Percentiles rank a stretch among this genome's conserved stretches.
These are phyloP conservation scores for Epichloe glyceriae DNA, from an alignment of 2,329 filamentous ascomycete genomes.

Conservation along the genomic window DNA sequence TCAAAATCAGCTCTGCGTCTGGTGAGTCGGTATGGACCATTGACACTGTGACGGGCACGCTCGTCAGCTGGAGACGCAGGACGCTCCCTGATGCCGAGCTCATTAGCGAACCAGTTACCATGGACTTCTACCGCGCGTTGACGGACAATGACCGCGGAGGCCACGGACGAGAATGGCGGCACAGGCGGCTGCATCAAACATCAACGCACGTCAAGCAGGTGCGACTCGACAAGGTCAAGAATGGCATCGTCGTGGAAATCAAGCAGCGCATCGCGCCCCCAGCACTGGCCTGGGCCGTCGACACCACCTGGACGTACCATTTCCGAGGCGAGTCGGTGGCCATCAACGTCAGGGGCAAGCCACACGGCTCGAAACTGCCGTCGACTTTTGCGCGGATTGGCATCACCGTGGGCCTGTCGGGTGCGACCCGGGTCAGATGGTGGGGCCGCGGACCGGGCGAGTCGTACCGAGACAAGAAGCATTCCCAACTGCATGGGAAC, in stretches of 20 bases:
- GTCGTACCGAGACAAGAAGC: slow-evolving; percentile 53
- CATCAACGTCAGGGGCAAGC: slow-evolving; percentile 35
- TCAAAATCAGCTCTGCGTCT: slow-evolving; percentile 23
- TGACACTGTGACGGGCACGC: slow-evolving; percentile 27
- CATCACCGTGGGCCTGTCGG: slow-evolving; percentile 33
- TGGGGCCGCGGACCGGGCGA: slow-evolving; percentile 56
- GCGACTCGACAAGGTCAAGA: slow-evolving; percentile 18
- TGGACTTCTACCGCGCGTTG: slow-evolving; percentile 50
- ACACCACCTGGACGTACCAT: slow-evolving; percentile 39
- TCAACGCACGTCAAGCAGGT: slow-evolving; percentile 27
- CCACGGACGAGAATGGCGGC: slow-evolving; percentile 45
- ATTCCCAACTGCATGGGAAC: slow-evolving; percentile 43
- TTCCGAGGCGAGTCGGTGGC: slow-evolving; percentile 35
- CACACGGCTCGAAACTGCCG: slow-evolving; percentile 35
- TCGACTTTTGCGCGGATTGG: slow-evolving; percentile 51
- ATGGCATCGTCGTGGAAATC: slow-evolving; percentile 28
- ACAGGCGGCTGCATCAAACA: slow-evolving; percentile 32
- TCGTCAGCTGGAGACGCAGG: slow-evolving; percentile 28
- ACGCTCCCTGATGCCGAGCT: slow-evolving; percentile 21
- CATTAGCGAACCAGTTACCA: slow-evolving; percentile 29
- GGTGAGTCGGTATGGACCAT: slow-evolving; percentile 29
- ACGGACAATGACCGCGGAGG: slow-evolving; percentile 52
- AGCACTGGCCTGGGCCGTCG: slow-evolving; percentile 47
- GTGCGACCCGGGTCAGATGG: slow-evolving; percentile 37
- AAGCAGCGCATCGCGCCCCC: slow-evolving; percentile 47